A percentile compares a stretch with the other conserved stretches of the same genome.
phyloP scores from a whole-genome alignment of 1,284 basidiomycete genomes.

The Rhodotorula glutinis region DNA sequence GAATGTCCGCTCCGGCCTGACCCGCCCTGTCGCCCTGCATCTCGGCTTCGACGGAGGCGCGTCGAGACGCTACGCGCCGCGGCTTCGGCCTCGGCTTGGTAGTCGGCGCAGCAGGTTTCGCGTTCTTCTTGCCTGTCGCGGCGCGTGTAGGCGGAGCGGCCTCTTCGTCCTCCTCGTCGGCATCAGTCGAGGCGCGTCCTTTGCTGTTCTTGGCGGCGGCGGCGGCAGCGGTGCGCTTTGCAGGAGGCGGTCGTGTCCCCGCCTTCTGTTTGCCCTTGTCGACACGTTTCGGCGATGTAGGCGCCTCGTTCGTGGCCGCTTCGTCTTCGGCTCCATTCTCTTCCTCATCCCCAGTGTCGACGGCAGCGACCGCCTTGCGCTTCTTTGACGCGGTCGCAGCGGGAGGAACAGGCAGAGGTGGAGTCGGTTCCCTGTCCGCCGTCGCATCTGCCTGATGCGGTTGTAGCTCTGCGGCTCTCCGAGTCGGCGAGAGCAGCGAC shows the following conservation, averaged over 20 bases:
- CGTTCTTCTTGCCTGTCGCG: background rate
- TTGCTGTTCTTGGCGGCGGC: background rate
- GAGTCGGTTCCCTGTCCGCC: no score
- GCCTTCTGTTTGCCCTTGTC: constrained; percentile 4
- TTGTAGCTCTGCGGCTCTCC: background rate
- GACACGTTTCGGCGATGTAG: background rate
- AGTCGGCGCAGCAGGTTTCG: background rate
- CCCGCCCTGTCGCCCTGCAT: background rate
- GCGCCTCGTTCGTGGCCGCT: no score
- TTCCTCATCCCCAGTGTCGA: background rate
- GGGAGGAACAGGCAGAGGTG: background rate
- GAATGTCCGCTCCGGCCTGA: no score
- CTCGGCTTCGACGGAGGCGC: background rate
- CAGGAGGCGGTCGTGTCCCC: background rate
- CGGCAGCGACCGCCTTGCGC: background rate
- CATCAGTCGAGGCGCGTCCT: background rate
- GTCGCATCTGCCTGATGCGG: no score
- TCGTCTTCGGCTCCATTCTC: background rate
- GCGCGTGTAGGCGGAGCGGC: background rate
- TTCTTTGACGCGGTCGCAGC: background rate
- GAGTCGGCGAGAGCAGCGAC: background rate
- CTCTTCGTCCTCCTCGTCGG: background rate
- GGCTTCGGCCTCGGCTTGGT: constrained; percentile 6
- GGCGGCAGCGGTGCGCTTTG: background rate
- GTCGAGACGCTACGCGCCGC: background rate